These are phyloP conservation scores for Paratinospora sagittata DNA, from an alignment of 164 flowering plant species.

Conservation along the genomic window DNA sequence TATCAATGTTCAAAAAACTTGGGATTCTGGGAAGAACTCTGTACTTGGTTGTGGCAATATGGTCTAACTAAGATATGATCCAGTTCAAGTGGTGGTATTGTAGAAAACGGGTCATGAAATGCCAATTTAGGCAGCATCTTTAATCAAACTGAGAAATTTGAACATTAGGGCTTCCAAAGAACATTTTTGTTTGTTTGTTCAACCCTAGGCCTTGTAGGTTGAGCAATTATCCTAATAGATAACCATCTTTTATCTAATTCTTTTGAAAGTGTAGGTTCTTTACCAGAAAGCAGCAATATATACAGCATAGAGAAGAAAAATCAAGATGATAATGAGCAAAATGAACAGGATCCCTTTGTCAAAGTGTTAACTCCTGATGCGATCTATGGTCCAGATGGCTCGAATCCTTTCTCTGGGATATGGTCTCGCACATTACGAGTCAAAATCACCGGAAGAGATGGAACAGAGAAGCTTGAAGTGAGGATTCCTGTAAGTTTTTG, in stretches of 20 bases:
- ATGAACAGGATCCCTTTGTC: slow-evolving; percentile 40
- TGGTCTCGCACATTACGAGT: slow-evolving; percentile 85
- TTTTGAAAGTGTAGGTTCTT: slow-evolving; percentile 23
- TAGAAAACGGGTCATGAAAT: not conserved
- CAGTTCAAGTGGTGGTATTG: not conserved
- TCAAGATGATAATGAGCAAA: slow-evolving; percentile 37
- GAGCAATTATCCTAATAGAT: not conserved
- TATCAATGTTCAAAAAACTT: not conserved
- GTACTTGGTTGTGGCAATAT: not conserved
- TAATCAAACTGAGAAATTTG: not conserved
- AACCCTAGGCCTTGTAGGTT: not conserved
- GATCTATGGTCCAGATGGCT: slow-evolving; percentile 43
- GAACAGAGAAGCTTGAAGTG: slow-evolving; percentile 84
- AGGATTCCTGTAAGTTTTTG: slow-evolving; percentile 74
- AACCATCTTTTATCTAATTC: not conserved
- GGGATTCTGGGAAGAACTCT: too few species aligned
- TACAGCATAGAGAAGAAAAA: slow-evolving; percentile 24
- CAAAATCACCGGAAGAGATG: slow-evolving; percentile 85
- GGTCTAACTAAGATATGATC: not conserved
- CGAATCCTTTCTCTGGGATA: slow-evolving; percentile 53
- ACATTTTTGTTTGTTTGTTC: not conserved
- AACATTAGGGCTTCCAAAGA: not conserved
- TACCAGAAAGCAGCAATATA: slow-evolving; percentile 34
- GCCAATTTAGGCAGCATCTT: not conserved
- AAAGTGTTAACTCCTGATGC: slow-evolving; percentile 81